Evolutionary conservation across 441 rosid species (phyloP).

Genomic region (Flueggea neowawraea): DNA sequence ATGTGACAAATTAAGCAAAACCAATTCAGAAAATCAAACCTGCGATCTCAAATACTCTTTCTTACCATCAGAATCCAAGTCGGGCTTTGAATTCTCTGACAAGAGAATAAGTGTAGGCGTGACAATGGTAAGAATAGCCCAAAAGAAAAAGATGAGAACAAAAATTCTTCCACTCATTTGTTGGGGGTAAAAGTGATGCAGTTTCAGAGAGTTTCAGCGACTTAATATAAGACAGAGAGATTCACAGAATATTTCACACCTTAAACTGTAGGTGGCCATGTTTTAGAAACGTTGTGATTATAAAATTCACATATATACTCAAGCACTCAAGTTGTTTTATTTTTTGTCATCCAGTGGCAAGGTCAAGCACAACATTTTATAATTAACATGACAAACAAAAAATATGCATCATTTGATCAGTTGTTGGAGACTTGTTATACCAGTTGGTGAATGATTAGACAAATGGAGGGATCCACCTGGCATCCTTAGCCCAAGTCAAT

Average conservation of each 20-base stretch:
- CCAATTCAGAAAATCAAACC: neutral
- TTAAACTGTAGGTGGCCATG: conserved; percentile 42
- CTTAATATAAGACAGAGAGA: neutral
- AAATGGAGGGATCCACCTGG: conserved; percentile 25
- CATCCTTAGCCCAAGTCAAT: conserved; percentile 21
- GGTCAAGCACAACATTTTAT: conserved; percentile 5
- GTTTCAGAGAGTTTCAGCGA: neutral
- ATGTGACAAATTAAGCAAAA: neutral
- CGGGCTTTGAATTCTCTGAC: conserved; percentile 61
- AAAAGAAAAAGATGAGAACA: conserved; percentile 78
- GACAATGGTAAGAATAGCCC: conserved; percentile 83
- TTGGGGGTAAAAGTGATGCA: conserved; percentile 3
- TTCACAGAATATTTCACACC: neutral
- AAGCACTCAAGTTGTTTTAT: conserved; percentile 12
- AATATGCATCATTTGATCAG: conserved; percentile 15
- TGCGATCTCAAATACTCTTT: neutral
- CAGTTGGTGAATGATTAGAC: conserved; percentile 27
- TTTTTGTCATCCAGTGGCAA: conserved; percentile 1
- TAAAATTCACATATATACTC: conserved; percentile 1
- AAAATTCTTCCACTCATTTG: conserved; percentile 70
- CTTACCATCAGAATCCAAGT: conserved; percentile 30
- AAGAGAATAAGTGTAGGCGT: conserved; percentile 75
- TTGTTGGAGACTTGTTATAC: conserved; percentile 48
- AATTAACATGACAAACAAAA: too few relatives aligned
- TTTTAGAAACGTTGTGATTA: conserved; percentile 21